A percentile compares a stretch with the other conserved stretches of the same genome.
phyloP scores from a whole-genome alignment of 1,284 basidiomycete genomes.

The Apiotrichum sp. region DNA sequence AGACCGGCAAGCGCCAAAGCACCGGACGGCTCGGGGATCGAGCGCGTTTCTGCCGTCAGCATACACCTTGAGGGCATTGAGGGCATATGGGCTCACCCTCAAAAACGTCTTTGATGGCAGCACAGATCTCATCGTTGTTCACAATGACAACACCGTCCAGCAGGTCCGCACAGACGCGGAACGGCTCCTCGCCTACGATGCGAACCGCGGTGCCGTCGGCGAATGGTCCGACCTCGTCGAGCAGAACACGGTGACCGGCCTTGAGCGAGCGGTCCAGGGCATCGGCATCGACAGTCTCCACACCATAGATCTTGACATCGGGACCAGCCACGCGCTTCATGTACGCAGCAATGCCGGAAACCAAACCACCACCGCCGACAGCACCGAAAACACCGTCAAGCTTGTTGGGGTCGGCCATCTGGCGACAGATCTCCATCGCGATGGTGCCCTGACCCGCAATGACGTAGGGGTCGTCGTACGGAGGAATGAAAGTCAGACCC shows the following conservation, averaged over 20 bases:
- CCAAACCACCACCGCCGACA: constrained; percentile 88
- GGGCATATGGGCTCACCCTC: constrained; percentile 59
- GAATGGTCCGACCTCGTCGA: constrained; percentile 91
- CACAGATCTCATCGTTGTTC: constrained; percentile 95
- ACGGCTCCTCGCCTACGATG: constrained; percentile 89
- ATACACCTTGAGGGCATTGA: constrained; percentile 11
- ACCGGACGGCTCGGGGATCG: constrained; percentile 94
- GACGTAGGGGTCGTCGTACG: constrained; percentile 94
- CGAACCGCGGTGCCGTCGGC: constrained; percentile 99
- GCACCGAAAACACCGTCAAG: constrained; percentile 85
- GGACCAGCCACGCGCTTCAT: constrained; percentile 90
- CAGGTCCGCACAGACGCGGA: constrained; percentile 79
- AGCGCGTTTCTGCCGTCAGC: constrained; percentile 68
- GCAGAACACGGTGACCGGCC: constrained; percentile 69
- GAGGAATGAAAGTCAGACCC: constrained; percentile 85
- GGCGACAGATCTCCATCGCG: constrained; percentile 89
- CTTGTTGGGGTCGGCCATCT: constrained; percentile 64
- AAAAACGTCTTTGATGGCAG: constrained; percentile 97
- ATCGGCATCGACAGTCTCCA: constrained; percentile 94
- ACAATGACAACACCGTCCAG: constrained; percentile 82
- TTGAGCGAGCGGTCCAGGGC: constrained; percentile 78
- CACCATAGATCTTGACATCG: constrained; percentile 74
- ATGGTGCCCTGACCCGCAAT: constrained; percentile 97
- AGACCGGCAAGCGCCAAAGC: constrained; percentile 87
- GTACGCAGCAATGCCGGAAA: constrained; percentile 84